Base-by-base conservation (phyloP, 2,329 filamentous ascomycete species). In the Stemphylium beticola region DNA sequence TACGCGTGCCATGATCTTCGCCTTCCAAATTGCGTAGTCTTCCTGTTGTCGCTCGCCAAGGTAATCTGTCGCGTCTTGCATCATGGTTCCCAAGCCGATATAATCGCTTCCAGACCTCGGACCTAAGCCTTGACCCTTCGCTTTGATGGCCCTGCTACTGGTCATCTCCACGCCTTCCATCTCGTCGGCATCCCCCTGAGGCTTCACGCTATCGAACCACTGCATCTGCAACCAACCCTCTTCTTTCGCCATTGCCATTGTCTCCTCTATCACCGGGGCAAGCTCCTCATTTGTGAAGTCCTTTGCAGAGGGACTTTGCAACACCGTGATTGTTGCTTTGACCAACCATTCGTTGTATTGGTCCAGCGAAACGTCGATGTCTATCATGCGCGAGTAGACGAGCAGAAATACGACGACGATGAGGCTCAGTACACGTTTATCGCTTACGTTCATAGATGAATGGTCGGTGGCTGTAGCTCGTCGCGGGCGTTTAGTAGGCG, bases 1-100 rank as follows among this genome's bases (percentile, higher is more conserved):
- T 53, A 91, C 84, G 61, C 81, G 81, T 54, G 74, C 76, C 68
- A 90, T 64, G 22, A 91, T 82, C 1, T 72, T 76, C 4, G 80
- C 78, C 72, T 87, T 87, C 91, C 90, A 95, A 15, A 71, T 72
- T 39, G 72, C 77, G 68, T 87, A 92, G 10, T 88, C 85, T 36
- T 78, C 78, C 63, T 82, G 81, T 61, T 85, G 85, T 57, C 81
- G 78, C 43, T 87, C 85, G 58, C 86, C 87, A 64, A 93, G 73
- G 66, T 87, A 91, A 66, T 92, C 88, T 65, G 90, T 87, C 41
- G 83, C 82, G 60, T 88, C 86, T 72, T 92, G 89, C 64, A 93
- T 85, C 89, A 92, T 92, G 2, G 87, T 89, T 2, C 79, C 79
- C 14, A 82, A 57, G 73, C 74, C 85, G 75, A 81, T 73, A 36